Percentiles rank a stretch among this genome's conserved stretches.
Evolutionary conservation across 208 protist species (phyloP).

Genomic region (Balamuthia mandrillaris): DNA sequence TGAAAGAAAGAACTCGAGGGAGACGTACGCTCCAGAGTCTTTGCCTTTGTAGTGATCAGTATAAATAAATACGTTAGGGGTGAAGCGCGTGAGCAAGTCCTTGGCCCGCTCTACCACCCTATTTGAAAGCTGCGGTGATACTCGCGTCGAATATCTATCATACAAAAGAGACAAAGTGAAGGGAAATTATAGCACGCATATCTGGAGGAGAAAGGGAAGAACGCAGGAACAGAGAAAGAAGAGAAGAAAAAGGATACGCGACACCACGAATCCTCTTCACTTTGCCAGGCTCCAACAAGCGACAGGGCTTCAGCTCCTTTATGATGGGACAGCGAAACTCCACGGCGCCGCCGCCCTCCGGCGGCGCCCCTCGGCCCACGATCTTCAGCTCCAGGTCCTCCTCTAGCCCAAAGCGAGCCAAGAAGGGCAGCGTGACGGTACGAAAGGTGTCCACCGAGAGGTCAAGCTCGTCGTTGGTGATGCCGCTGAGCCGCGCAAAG

Average conservation of each 20-base stretch:
- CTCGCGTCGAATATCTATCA: conserved; percentile 55
- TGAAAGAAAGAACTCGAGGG: not conserved
- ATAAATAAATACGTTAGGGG: conserved; percentile 81
- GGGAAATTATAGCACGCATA: not conserved
- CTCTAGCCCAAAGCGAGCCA: conserved; percentile 71
- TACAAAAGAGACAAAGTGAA: not conserved
- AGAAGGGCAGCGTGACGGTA: conserved; percentile 68
- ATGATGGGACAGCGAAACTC: conserved; percentile 65
- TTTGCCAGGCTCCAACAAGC: conserved; percentile 56
- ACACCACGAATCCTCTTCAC: conserved; percentile 67
- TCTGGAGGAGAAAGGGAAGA: conserved; percentile 12
- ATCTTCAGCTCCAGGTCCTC: conserved; percentile 62
- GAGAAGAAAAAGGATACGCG: conserved; percentile 41
- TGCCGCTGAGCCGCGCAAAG: conserved; percentile 61
- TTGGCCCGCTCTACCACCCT: conserved; percentile 62
- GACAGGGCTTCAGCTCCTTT: conserved; percentile 41
- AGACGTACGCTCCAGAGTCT: conserved; percentile 58
- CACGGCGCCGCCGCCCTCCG: conserved; percentile 67
- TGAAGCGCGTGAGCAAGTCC: conserved; percentile 55
- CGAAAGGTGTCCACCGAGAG: conserved; percentile 72
- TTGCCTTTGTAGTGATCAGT: conserved; percentile 75
- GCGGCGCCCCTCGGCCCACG: conserved; percentile 54
- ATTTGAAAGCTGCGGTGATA: conserved; percentile 69
- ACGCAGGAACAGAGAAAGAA: conserved; percentile 17
- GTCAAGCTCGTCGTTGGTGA: conserved; percentile 72